Evolutionary conservation across 352 stramenopile genomes (phyloP).

Genomic region (Phytophthora pini): DNA sequence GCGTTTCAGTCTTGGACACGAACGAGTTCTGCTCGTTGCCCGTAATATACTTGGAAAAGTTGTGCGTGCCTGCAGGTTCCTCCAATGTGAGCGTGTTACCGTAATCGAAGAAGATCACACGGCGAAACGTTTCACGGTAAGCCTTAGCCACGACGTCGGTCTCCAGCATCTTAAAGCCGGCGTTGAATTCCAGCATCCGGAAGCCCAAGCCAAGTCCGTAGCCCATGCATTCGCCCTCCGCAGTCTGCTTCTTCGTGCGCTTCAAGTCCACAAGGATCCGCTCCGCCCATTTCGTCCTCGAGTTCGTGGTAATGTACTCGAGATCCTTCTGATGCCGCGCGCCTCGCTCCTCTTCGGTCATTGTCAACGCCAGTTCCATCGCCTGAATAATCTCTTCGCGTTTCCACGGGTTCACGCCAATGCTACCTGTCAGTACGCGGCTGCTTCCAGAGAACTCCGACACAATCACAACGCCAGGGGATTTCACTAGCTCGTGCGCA

Average conservation of each 20-base stretch:
- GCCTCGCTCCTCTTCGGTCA: conserved; percentile 70
- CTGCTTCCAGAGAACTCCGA: conserved; percentile 98
- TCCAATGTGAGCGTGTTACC: conserved; percentile 97
- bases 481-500: conserved; percentile 74
- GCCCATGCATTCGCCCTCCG: conserved; percentile 93
- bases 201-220: conserved; percentile 97
- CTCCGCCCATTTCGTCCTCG: conserved; percentile 96
- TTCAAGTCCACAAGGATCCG: conserved; percentile 98
- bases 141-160: conserved; percentile 89
- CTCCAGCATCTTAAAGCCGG: conserved; percentile 96
- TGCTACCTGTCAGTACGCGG: conserved; percentile 95
- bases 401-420: conserved; percentile 99
- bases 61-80: conserved; percentile 65
- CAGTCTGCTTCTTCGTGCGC: conserved; percentile 84
- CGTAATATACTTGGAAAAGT: conserved; percentile 89
- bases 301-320: conserved; percentile 95
- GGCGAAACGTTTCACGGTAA: conserved; percentile 86
- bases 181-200: conserved; percentile 96
- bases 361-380: conserved; percentile 69
- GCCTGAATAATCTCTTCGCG: conserved; percentile 86
- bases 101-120: conserved; percentile 98
- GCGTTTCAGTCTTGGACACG: conserved; percentile 36
- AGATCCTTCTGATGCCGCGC: conserved; percentile 86
- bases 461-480: conserved; percentile 93
- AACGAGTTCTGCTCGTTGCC: conserved; percentile 36